Base-by-base conservation (phyloP, 108 stramenopile genomes). In the Skeletonema grethae region DNA sequence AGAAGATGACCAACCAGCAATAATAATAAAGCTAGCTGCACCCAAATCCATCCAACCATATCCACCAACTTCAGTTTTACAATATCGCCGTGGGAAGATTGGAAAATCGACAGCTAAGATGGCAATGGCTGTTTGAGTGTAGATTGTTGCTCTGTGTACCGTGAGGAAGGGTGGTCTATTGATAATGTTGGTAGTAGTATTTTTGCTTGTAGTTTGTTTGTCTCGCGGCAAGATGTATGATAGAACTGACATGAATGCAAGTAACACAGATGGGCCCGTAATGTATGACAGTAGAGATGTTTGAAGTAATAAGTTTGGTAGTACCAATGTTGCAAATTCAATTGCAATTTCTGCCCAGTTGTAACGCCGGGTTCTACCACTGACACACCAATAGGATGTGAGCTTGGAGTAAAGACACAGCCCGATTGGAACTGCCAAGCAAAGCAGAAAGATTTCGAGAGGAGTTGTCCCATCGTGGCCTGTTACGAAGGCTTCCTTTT, bases 1-100 rank as follows among this genome's bases (percentile, higher is more conserved):
- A 28, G 80, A 59, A 0, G 85, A 79, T 12, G 87, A 79, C 48
- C 93, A 70, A 9, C 95, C 97, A 9, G 88, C 88, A 55, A 95
- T 77, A 20, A 98, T 72, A 9, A 94, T 82, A 83, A 97, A 97
- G n/a, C 77, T 79, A 16, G 93, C 96, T 5, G 95, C 96, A 31
- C 98, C 98, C 12, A 98, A 57, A 82, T 99, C 98, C 98, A 99
- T 99, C 58, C 97, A 83, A 0, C 97, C 91, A 57, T 93, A 95
- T 35, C 98, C 98, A 35, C 64, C 20, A 4, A 73, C 58, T 83
- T 98, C 97, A 4, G 97, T 97, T 78, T 99, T 99, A 67, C 82
- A 92, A 80, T 92, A 97, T 29, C 90, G 81, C 25, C 98, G 86
- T 7, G 98, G 98, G 73, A 98, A 98, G 24, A 97, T 61, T 24